Conservation (phyloP, 2,329 filamentous ascomycete genomes). For the Xylariales sp. region DNA sequence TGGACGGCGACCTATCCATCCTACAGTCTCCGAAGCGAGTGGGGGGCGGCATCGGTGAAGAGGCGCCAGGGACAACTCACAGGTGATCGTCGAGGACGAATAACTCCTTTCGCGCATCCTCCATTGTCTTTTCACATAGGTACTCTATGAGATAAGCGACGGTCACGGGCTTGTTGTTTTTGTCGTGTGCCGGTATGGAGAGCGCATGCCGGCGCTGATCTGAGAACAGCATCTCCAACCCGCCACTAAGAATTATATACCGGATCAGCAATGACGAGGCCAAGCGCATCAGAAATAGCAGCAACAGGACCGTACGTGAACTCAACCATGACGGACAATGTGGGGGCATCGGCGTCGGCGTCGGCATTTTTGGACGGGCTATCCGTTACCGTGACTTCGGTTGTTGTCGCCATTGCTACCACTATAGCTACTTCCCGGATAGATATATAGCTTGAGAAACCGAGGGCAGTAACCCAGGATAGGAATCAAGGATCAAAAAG, state of each 20-base stretch:
- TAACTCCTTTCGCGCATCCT: conserved; percentile 84
- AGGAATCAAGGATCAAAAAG: background rate
- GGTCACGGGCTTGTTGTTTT: conserved; percentile 70
- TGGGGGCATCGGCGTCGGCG: conserved; percentile 38
- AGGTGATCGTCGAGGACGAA: conserved; percentile 90
- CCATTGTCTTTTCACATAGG: conserved; percentile 85
- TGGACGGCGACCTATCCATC: conserved; percentile 21
- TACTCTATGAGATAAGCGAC: conserved; percentile 82
- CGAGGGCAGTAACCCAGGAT: too few relatives aligned
- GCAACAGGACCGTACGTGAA: conserved; percentile 59
- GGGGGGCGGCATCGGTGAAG: conserved; percentile 14
- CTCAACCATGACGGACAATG: conserved; percentile 69
- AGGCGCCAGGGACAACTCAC: conserved; percentile 67
- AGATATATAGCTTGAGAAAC: background rate
- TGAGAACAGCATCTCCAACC: conserved; percentile 92
- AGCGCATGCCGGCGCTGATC: conserved; percentile 81
- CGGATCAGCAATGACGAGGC: conserved; percentile 24
- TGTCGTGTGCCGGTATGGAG: conserved; percentile 71
- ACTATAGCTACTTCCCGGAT: background rate
- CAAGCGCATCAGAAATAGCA: conserved; percentile 1
- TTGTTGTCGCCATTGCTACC: conserved; percentile 40
- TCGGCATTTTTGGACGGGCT: conserved; percentile 26
- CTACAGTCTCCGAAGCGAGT: conserved; percentile 1
- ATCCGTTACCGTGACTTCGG: conserved; percentile 17
- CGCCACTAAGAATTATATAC: conserved; percentile 69